These are phyloP conservation scores for Xylariaceae sp. DNA, from an alignment of 2,329 filamentous ascomycete species.

Conservation along the genomic window DNA sequence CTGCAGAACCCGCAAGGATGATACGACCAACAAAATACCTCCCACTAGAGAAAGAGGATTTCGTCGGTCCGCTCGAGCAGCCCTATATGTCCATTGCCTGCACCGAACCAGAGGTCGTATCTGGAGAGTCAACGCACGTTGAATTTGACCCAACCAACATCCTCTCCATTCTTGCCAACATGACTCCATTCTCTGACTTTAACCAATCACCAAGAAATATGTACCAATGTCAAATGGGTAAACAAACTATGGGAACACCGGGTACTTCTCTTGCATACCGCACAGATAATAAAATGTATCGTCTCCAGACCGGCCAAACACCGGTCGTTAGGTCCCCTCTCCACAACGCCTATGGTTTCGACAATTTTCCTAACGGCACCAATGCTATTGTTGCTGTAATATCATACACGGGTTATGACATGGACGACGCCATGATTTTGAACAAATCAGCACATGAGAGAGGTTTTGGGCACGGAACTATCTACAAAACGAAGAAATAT, in stretches of 20 bases:
- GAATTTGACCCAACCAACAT: slow-evolving; percentile 95
- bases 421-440: slow-evolving; percentile 99
- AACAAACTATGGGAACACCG: slow-evolving; percentile 98
- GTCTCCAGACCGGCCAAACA: slow-evolving; percentile 91
- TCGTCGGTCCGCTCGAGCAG: slow-evolving; percentile 89
- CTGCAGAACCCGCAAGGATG: slow-evolving; percentile 81
- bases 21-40: slow-evolving; percentile 89
- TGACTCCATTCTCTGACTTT: slow-evolving; percentile 98
- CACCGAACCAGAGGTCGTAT: slow-evolving; percentile 78
- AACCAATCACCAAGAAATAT: slow-evolving; percentile 99
- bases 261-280: slow-evolving; percentile 79
- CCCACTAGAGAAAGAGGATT: slow-evolving; percentile 79
- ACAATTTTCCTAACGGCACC: slow-evolving; percentile 96
- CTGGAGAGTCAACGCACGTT: slow-evolving; percentile 88
- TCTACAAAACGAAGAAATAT: slow-evolving; percentile 96
- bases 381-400: slow-evolving; percentile 97
- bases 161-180: slow-evolving; percentile 93
- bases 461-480: slow-evolving; percentile 90
- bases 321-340: slow-evolving; percentile 87
- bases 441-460: slow-evolving; percentile 97
- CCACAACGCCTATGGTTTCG: slow-evolving; percentile 93
- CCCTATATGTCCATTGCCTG: slow-evolving; percentile 98
- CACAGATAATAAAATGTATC: slow-evolving; percentile 96
- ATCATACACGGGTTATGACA: slow-evolving; percentile 98
- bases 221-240: slow-evolving; percentile 99